Evolutionary conservation across 228 moss, liverwort and hornwort genomes (phyloP).

Genomic region (Sphagnum fallax): DNA sequence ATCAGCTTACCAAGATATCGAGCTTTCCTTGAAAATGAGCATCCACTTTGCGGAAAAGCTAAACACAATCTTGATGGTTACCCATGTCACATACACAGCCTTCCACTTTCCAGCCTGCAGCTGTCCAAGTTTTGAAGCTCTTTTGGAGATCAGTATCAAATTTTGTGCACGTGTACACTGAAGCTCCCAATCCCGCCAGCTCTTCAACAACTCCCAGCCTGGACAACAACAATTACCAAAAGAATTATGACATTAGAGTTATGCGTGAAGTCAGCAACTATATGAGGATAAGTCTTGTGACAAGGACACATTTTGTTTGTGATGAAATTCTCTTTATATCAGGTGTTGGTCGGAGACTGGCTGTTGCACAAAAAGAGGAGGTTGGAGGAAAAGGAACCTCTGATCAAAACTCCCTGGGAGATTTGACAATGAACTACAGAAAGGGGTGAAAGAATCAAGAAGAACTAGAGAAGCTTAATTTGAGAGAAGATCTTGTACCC

Average conservation of each 20-base stretch:
- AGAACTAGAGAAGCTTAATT: not conserved
- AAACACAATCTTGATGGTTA: slow-evolving; percentile 42
- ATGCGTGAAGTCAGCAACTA: no score
- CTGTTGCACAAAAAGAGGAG: not conserved
- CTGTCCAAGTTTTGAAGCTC: slow-evolving; percentile 53
- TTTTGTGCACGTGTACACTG: slow-evolving; percentile 56
- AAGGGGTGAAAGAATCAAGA: no score
- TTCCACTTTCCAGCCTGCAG: slow-evolving; percentile 45
- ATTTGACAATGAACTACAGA: no score
- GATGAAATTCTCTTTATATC: no score
- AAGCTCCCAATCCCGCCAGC: slow-evolving; percentile 62
- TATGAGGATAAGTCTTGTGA: no score
- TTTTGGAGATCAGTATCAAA: slow-evolving; percentile 35
- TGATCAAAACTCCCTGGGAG: no score
- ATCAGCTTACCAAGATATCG: slow-evolving; percentile 52
- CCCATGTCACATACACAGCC: slow-evolving; percentile 62
- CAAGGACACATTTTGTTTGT: no score
- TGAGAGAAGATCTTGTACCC: slow-evolving; percentile 37
- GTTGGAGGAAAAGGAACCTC: not conserved
- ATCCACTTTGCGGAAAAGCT: slow-evolving; percentile 39
- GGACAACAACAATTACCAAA: not conserved
- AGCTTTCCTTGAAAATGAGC: slow-evolving; percentile 49
- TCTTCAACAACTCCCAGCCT: slow-evolving; percentile 79
- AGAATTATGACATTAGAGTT: not conserved
- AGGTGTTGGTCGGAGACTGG: no score